Conservation (phyloP, 2,329 filamentous ascomycete genomes). For the Myrmaecium sp. region DNA sequence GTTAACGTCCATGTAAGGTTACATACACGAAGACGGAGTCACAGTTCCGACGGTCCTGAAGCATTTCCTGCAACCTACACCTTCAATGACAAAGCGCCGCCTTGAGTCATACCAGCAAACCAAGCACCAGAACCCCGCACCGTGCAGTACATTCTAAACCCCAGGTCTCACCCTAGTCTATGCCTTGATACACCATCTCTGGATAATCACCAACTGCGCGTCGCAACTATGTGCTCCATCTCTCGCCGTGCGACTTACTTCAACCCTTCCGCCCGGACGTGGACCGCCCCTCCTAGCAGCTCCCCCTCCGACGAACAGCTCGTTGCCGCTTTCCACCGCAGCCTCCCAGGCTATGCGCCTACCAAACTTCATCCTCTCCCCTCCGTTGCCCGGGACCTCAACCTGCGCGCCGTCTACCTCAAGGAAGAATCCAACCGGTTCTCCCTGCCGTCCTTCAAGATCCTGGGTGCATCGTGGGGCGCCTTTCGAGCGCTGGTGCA, state of each 20-base stretch:
- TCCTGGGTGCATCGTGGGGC: conserved; percentile 58
- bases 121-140: no score
- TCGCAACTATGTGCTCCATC: no score
- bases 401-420: conserved; percentile 31
- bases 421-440: conserved; percentile 52
- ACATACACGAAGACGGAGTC: no score
- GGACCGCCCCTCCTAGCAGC: not conserved
- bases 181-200: no score
- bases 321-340: conserved; percentile 1
- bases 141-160: no score
- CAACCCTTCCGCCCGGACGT: conserved; percentile 1
- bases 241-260: not conserved
- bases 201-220: no score
- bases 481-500: conserved; percentile 37
- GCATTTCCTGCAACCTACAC: no score
- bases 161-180: no score
- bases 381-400: conserved; percentile 24
- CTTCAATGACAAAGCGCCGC: no score
- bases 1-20: no score
- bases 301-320: not conserved
- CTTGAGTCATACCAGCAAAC: no score
- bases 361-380: conserved; percentile 36
- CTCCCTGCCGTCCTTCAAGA: conserved; percentile 55
- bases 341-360: conserved; percentile 33
- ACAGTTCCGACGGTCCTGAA: no score